Evolutionary conservation across 1,284 basidiomycete species (phyloP), one percentile per base, ranked within the genome.

Genomic region (Cutaneotrichosporon arboriforme): DNA sequence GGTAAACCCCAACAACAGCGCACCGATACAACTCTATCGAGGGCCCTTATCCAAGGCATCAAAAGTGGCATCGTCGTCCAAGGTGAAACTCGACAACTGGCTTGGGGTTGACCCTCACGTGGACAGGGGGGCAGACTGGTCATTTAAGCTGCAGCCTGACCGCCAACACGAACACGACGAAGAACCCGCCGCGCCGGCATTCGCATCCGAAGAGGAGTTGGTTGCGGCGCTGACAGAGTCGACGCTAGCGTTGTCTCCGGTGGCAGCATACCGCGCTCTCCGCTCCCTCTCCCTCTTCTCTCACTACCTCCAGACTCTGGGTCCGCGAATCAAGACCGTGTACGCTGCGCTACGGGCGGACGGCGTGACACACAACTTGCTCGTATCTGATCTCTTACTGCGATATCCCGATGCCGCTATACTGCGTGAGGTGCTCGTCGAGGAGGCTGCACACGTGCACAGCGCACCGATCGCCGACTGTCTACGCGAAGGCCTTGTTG

Each of bases 301-400:
- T 14, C 59, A 55, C 18, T 64, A 67, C 51, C 62, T 67, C 35
- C 51, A 56, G 17, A 26, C 54, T 15, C 43, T 67, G 20, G 34
- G 54, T 12, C 60, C 61, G 1, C 52, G 52, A 12, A 51, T 67
- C 8, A 20, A 43, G 4, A 49, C 56, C 15, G 43, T 65, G 5
- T 67, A 62, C 49, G 37, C 52, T 14, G 53, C 55, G 20, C 59
- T 67, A 9, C 53, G 54, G 9, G 49, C 65, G 3, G 33, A 35
- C 12, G 17, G 17, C 7, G 62, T 61, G 4, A 44, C 60, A 39
- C 65, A 68, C 48, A 59, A 67, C 47, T 26, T 62, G 3, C 60
- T 70, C 12, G 64, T 66, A 1, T 60, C 62, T 2, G 68, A 70
- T 48, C 51, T 70, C 8, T 45, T 70, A 1, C 51, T 70, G 20